phyloP scores from a whole-genome alignment of 139 green algal genomes.

The Tetradesmus lagerheimii region DNA sequence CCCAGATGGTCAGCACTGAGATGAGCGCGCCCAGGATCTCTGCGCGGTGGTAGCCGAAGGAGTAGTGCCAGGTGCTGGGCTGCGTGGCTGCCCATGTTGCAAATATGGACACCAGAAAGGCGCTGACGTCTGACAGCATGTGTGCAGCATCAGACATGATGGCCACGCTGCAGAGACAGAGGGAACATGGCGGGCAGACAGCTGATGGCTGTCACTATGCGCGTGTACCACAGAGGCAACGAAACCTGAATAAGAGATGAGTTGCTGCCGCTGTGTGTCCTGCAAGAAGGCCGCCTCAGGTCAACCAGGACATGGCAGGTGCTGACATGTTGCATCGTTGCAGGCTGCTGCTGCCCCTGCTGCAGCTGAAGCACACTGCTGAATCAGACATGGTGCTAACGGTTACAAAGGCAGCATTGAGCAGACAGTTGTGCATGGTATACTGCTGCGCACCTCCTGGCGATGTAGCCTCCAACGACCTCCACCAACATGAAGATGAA shows the following conservation, averaged over 20 bases:
- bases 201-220: no score
- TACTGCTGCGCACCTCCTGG: constrained; percentile 55
- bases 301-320: no score
- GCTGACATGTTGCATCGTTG: no score
- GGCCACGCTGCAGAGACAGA: constrained; percentile 76
- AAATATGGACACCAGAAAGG: constrained; percentile 89
- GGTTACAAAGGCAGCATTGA: no score
- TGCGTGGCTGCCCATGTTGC: constrained; percentile 67
- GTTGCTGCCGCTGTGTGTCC: background rate
- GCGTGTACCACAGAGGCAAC: no score
- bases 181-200: background rate
- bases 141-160: constrained; percentile 97
- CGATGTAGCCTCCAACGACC: constrained; percentile 66
- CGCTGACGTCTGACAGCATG: constrained; percentile 92
- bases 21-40: constrained; percentile 94
- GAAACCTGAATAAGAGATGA: no score
- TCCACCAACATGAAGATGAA: constrained; percentile 72
- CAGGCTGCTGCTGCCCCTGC: no score
- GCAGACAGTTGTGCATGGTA: no score
- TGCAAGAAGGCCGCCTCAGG: no score
- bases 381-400: no score
- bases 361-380: no score
- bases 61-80: constrained; percentile 59
- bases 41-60: constrained; percentile 92
- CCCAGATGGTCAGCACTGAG: constrained; percentile 90